phyloP scores from a whole-genome alignment of 2,329 filamentous ascomycete species.

The Lecanicillium sp. region DNA sequence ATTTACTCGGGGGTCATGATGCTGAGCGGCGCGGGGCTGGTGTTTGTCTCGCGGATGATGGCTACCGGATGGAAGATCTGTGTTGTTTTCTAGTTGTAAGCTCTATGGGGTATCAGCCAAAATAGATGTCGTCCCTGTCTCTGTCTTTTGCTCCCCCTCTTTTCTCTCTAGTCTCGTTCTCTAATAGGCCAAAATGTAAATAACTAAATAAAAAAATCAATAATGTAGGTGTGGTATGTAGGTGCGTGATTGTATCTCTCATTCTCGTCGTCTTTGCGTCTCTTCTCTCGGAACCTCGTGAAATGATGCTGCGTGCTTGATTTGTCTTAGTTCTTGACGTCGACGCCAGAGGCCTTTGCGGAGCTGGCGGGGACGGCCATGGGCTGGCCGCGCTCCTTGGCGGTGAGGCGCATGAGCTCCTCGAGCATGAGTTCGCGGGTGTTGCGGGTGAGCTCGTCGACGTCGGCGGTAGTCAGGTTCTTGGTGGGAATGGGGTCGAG shows the following conservation, averaged over 20 bases:
- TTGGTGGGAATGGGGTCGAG: conserved; percentile 74
- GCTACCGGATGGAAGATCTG: conserved; percentile 18
- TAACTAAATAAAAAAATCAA: not conserved
- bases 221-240: not conserved
- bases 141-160: not conserved
- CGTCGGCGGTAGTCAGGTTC: conserved; percentile 66
- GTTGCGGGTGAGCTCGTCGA: conserved; percentile 63
- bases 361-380: conserved; percentile 26
- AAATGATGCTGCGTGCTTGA: not conserved
- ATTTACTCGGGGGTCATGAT: conserved; percentile 24
- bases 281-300: not conserved
- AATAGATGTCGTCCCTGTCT: not conserved
- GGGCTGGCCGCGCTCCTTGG: conserved; percentile 40
- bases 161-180: not conserved
- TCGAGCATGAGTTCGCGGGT: conserved; percentile 72
- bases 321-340: conserved; percentile 17
- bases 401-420: conserved; percentile 51
- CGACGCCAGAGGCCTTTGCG: conserved; percentile 22
- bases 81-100: conserved; percentile 17
- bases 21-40: conserved; percentile 19
- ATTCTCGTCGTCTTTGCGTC: not conserved
- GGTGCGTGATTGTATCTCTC: not conserved
- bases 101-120: conserved; percentile 17
- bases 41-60: conserved; percentile 17
- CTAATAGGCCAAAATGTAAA: conserved; percentile 2